A percentile compares a stretch with the other conserved stretches of the same genome.
Evolutionary conservation across 1,139 yeast genomes (phyloP).

Genomic region (Candida sanyaensis): DNA sequence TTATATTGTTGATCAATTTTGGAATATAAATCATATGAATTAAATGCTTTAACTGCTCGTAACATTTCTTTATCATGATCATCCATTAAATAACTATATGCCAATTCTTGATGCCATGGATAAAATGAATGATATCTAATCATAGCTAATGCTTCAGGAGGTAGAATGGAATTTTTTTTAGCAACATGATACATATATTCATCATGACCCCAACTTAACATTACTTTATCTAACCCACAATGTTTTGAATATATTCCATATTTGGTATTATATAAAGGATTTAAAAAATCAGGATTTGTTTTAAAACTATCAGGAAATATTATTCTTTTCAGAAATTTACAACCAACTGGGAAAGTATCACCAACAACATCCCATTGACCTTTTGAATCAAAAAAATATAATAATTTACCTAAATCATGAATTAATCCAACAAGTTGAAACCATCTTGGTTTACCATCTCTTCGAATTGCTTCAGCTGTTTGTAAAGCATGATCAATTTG

Average conservation of each 20-base stretch:
- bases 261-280: constrained; percentile 66
- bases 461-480: constrained; percentile 73
- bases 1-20: constrained; percentile 54
- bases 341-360: constrained; percentile 77
- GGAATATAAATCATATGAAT: constrained; percentile 69
- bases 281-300: constrained; percentile 59
- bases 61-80: constrained; percentile 64
- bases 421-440: constrained; percentile 73
- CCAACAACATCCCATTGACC: constrained; percentile 89
- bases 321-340: constrained; percentile 59
- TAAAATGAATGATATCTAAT: constrained; percentile 74
- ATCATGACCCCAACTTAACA: constrained; percentile 81
- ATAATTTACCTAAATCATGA: constrained; percentile 69
- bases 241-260: constrained; percentile 65
- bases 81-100: constrained; percentile 66
- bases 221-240: constrained; percentile 70
- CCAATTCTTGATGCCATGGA: constrained; percentile 76
- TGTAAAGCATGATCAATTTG: constrained; percentile 78
- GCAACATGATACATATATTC: constrained; percentile 78
- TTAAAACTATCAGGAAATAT: constrained; percentile 64
- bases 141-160: constrained; percentile 71
- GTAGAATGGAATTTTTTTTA: constrained; percentile 61
- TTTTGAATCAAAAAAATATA: constrained; percentile 68
- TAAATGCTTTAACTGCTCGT: constrained; percentile 64
- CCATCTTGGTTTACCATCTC: constrained; percentile 73